A percentile compares a stretch with the other conserved stretches of the same genome.
Evolutionary conservation across 2,329 filamentous ascomycete genomes (phyloP).

Genomic region (Blastomyces parvus): DNA sequence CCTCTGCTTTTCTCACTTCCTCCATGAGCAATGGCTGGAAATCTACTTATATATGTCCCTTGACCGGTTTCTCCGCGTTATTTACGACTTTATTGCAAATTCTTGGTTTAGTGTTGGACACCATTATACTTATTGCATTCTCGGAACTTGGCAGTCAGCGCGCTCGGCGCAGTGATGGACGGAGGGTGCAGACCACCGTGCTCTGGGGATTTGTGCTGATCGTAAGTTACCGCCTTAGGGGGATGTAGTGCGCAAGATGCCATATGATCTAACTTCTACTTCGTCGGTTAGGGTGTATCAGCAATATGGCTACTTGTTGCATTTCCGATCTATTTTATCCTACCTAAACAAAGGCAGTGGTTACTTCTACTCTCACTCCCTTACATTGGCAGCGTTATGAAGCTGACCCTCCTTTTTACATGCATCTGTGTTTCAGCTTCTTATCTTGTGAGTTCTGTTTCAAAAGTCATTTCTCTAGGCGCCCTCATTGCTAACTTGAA

Average conservation of each 20-base stretch:
- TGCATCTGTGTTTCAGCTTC: slow-evolving; percentile 29
- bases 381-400: slow-evolving; percentile 24
- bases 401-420: slow-evolving; percentile 28
- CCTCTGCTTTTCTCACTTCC: slow-evolving; percentile 31
- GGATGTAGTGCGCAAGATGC: not conserved
- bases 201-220: slow-evolving; percentile 14
- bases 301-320: slow-evolving; percentile 8
- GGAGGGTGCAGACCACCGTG: slow-evolving; percentile 10
- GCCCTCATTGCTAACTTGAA: slow-evolving; percentile 12
- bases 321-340: slow-evolving; percentile 9
- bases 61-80: slow-evolving; percentile 26
- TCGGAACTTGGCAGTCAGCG: slow-evolving; percentile 14
- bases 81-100: slow-evolving; percentile 32
- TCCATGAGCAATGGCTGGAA: slow-evolving; percentile 28
- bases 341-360: slow-evolving; percentile 4
- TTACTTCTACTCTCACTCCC: slow-evolving; percentile 1
- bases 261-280: not conserved
- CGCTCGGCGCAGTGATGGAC: slow-evolving; percentile 7
- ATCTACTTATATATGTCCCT: slow-evolving; percentile 44
- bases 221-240: slow-evolving; percentile 9
- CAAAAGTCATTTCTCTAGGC: not conserved
- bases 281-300: slow-evolving; percentile 9
- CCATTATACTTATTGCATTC: slow-evolving; percentile 30
- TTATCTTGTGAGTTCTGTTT: slow-evolving; percentile 30
- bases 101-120: slow-evolving; percentile 34